phyloP scores from a whole-genome alignment of 2,329 filamentous ascomycete species.

The Incumbomyces delicatus region DNA sequence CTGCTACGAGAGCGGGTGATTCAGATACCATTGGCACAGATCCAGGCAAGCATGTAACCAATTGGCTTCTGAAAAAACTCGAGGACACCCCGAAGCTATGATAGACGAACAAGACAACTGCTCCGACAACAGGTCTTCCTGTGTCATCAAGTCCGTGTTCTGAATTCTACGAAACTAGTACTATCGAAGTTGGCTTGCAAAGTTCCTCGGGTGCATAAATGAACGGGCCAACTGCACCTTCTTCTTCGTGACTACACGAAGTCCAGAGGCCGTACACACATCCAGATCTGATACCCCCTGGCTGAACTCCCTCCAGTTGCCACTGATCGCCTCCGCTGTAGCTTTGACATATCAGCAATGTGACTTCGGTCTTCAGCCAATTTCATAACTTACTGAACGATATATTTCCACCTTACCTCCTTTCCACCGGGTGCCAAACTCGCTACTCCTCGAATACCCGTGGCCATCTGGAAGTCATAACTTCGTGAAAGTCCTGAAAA shows the following conservation, averaged over 20 bases:
- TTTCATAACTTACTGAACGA: slow-evolving; percentile 10
- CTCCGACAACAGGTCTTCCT: too few species aligned
- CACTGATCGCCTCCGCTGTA: slow-evolving; percentile 20
- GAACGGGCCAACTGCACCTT: slow-evolving; percentile 18
- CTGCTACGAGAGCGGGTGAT: too few species aligned
- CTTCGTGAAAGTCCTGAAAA: slow-evolving; percentile 19
- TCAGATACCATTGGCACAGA: too few species aligned
- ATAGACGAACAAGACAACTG: too few species aligned
- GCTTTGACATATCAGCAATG: neutral
- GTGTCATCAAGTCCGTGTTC: too few species aligned
- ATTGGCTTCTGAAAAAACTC: too few species aligned
- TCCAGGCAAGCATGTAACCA: too few species aligned
- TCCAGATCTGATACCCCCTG: slow-evolving; percentile 18
- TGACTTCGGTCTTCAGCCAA: neutral
- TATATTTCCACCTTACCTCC: slow-evolving; percentile 20
- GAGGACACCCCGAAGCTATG: too few species aligned
- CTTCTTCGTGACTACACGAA: slow-evolving; percentile 16
- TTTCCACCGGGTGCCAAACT: slow-evolving; percentile 15
- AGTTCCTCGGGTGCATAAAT: slow-evolving; percentile 18
- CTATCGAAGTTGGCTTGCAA: slow-evolving; percentile 17
- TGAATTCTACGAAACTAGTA: slow-evolving; percentile 5
- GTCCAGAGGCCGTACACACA: slow-evolving; percentile 20
- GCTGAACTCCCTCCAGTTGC: slow-evolving; percentile 21
- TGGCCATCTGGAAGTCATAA: slow-evolving; percentile 9
- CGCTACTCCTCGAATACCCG: slow-evolving; percentile 13